phyloP scores from a whole-genome alignment of 2,329 filamentous ascomycete genomes.

The Colletotrichum kahawae region DNA sequence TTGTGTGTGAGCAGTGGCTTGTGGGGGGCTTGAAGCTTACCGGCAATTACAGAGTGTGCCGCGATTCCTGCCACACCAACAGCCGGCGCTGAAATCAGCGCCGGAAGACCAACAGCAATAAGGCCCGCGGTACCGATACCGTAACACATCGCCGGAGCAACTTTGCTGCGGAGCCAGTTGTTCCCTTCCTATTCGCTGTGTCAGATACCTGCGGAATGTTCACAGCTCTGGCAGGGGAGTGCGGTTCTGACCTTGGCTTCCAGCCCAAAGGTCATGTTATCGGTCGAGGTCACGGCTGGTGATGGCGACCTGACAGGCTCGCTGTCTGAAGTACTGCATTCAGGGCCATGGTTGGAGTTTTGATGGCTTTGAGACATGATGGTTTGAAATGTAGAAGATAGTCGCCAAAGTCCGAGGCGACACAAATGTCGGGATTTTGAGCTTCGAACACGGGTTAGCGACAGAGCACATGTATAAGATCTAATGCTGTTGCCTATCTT shows the following conservation, averaged over 20 bases:
- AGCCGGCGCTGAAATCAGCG: background rate
- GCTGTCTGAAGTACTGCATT: fast-evolving
- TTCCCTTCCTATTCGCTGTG: background rate
- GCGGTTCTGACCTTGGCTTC: background rate
- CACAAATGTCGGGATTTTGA: background rate
- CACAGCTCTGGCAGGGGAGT: background rate
- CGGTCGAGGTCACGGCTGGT: fast-evolving
- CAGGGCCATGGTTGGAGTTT: background rate
- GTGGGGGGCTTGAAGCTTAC: background rate
- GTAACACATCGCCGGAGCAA: background rate
- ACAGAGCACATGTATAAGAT: background rate
- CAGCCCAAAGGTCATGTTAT: background rate
- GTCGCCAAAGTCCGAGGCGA: fast-evolving
- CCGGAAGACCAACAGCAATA: background rate
- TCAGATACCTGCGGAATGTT: background rate
- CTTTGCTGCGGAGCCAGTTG: background rate
- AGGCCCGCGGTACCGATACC: background rate
- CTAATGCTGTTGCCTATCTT: background rate
- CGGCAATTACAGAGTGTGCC: fast-evolving
- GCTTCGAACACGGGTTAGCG: background rate
- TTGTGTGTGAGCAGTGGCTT: background rate
- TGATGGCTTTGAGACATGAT: background rate
- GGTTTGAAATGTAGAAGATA: fast-evolving
- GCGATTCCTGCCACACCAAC: background rate
- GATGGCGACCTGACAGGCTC: background rate